These are phyloP conservation scores for Termitomyces sp. DNA, from an alignment of 768 basidiomycete species.

Conservation along the genomic window DNA sequence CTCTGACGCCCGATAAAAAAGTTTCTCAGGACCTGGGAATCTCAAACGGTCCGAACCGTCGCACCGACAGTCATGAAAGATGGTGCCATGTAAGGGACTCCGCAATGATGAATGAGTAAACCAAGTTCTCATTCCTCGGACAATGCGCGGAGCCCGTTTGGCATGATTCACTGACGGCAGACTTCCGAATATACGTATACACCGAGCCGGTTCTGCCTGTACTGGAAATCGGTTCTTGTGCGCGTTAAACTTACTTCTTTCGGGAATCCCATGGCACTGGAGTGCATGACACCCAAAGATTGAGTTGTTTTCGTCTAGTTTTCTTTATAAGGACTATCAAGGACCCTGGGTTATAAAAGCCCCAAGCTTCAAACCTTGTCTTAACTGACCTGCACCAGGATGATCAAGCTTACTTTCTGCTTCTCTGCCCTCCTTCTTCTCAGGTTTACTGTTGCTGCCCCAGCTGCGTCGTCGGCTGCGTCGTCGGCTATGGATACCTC, in stretches of 20 bases:
- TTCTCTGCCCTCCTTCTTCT: conserved; percentile 30
- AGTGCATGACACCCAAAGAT: background rate
- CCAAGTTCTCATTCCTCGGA: background rate
- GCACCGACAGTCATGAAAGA: background rate
- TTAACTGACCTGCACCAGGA: conserved; percentile 12
- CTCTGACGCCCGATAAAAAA: background rate
- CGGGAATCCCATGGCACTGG: background rate
- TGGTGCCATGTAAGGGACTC: background rate
- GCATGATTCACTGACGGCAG: too few species aligned
- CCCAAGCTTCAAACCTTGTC: background rate
- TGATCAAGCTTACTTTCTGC: conserved; percentile 33
- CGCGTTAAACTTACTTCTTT: background rate
- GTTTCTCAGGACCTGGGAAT: background rate
- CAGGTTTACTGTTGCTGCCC: conserved; percentile 18
- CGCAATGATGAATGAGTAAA: background rate
- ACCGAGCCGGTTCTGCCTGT: background rate
- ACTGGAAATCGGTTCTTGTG: background rate
- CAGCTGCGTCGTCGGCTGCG: conserved; percentile 21
- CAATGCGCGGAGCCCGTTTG: too few species aligned
- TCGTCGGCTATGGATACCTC: conserved; percentile 12
- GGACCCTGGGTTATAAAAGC: conserved; percentile 12
- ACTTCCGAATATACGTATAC: background rate
- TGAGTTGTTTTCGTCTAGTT: background rate
- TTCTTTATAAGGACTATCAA: conserved; percentile 3
- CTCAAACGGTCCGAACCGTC: background rate